phyloP scores from a whole-genome alignment of 2,329 filamentous ascomycete genomes.

The Epichloe hybrida region DNA sequence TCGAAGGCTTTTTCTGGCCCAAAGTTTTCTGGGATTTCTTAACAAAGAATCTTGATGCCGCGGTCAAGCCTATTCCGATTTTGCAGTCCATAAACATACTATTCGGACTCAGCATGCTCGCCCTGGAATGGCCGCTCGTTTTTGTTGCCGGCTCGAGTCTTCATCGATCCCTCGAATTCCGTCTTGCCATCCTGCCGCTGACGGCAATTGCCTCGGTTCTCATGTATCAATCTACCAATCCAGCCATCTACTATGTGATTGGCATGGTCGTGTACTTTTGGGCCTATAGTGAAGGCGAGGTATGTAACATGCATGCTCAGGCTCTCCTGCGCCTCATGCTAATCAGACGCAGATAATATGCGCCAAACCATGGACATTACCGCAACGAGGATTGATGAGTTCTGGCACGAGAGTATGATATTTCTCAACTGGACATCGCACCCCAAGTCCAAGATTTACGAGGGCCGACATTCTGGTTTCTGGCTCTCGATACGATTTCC shows the following conservation, averaged over 20 bases:
- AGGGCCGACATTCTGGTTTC: neutral
- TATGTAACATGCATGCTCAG: slow-evolving; percentile 31
- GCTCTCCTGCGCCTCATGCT: slow-evolving; percentile 5
- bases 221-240: slow-evolving; percentile 84
- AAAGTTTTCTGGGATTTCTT: slow-evolving; percentile 98
- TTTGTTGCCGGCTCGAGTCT: slow-evolving; percentile 63
- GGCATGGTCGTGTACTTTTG: slow-evolving; percentile 85
- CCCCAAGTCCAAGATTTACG: neutral
- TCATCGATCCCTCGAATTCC: slow-evolving; percentile 78
- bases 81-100: slow-evolving; percentile 84
- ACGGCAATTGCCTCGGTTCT: slow-evolving; percentile 60
- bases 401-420: slow-evolving; percentile 4
- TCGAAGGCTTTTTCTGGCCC: slow-evolving; percentile 93
- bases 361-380: slow-evolving; percentile 56
- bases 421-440: neutral
- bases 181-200: slow-evolving; percentile 71
- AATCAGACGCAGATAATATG: slow-evolving; percentile 44
- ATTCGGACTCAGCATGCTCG: slow-evolving; percentile 63
- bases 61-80: slow-evolving; percentile 75
- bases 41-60: slow-evolving; percentile 75
- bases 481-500: neutral
- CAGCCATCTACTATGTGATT: slow-evolving; percentile 82
- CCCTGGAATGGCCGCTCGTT: slow-evolving; percentile 81
- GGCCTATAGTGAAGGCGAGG: slow-evolving; percentile 96
- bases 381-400: slow-evolving; percentile 32